Base-by-base conservation (phyloP, 345 rosid species). In the Populus euphratica region DNA sequence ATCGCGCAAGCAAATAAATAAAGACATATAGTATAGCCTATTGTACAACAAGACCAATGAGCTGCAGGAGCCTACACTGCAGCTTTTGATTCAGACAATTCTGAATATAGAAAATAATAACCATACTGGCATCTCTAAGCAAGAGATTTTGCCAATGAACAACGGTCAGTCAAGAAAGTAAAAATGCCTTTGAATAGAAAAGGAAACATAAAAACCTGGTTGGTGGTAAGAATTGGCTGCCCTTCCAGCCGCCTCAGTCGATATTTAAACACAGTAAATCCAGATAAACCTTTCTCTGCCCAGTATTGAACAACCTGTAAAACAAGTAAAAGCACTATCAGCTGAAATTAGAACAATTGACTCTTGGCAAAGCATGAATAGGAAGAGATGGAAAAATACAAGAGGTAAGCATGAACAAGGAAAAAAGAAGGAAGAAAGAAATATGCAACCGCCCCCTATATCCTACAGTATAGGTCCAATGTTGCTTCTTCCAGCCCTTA, bases 261-360 rank as follows among this genome's bases (percentile, higher is more conserved):
- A 84, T 77, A 96, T 78, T 93, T 93, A 83, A 70, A 96, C 73
- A 96, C 98, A 29, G 94, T 93, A 73, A 82, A 96, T 75, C 99
- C 99, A 77, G 98, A 96, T 76, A 92, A 76, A 8, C 98, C 98
- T 76, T 93, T 90, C 67, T 93, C 94, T 1, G 95, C 95, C 97
- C 98, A 93, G 82, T 83, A 92, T 69, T 89, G 74, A 73, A 80
- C 86, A 83, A 93, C 99, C 98, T 94, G 78, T 18, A 52, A 54
- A 36, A 67, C 6, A 73, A 10, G n/a, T 27, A 63, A 27, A 31
- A 63, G 12, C 33, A 63, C 68, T 13, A 20, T 20, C 59, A 52
- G 23, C n/a, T 18, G 23, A 52, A 6, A 6, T 18, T 21, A 52
- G 59, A 52, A 52, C 18, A 52, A 20, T 9, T 20, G 3, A 52